Base-by-base conservation (phyloP, 2,329 filamentous ascomycete genomes). In the Aspergillus jensenii region DNA sequence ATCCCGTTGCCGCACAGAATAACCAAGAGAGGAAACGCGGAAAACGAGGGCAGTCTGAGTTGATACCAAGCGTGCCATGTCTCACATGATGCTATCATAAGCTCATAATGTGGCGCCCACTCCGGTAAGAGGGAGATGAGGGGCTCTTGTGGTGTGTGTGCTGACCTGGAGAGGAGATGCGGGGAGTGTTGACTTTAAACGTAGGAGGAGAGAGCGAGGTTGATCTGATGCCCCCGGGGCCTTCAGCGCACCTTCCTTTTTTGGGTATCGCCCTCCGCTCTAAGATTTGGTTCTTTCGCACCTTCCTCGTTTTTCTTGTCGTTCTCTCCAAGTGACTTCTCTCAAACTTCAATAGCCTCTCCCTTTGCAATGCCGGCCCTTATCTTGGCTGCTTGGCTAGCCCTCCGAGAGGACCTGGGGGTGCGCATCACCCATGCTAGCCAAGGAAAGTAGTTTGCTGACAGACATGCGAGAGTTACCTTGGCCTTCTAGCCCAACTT, bases 61-160 rank as follows among this genome's bases (percentile, higher is more conserved):
- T 31, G 27, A 4, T 27, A 8, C 25, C 9, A 7, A 27, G 9
- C 21, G 23, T 9, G 14, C 19, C 15, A 11, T 12, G 31, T 52
- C 52, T 63, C 62, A 63, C 61, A 63, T 65, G 62, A 63, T 62
- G 50, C 35, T n/a, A 62, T 65, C 61, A 63, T 59, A 48, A 17
- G 19, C 25, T 31, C 27, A 31, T 31, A 31, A 31, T 9, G 9
- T 31, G 27, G 27, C 9, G 27, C 9, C 27, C 43, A 45, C 15
- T 45, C 43, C 43, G 12, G 8, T 9, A 25, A 5, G 19, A 15
- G 19, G 43, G 5, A 25, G 11, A 14, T 27, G 19, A 23, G 19
- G 43, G 19, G 40, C 40, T 31, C 4, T 31, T 31, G 27, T 31
- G 15, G 35, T 37, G 12, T n/a, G 35, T 37, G 12, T 14, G 15